These are phyloP conservation scores for Aspergillus chevalieri DNA, from an alignment of 2,329 filamentous ascomycete genomes.

Conservation along the genomic window DNA sequence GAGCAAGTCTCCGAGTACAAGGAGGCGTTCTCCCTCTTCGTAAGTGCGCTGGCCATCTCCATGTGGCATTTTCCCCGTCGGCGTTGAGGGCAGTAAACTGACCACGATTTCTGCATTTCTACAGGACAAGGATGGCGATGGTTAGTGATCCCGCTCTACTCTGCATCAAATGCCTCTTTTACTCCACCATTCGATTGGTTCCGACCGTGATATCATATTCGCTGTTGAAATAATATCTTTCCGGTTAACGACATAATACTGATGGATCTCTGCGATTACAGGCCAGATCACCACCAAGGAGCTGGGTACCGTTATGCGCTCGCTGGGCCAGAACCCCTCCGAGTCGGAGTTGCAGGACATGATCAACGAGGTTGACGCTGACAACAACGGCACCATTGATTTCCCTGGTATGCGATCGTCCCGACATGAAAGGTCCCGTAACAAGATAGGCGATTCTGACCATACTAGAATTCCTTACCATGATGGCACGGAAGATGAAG, in stretches of 20 bases:
- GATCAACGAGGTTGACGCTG: constrained; percentile 89
- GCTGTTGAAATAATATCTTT: not conserved
- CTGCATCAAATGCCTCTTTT: not conserved
- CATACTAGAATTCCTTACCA: constrained; percentile 71
- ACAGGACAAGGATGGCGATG: constrained; percentile 87
- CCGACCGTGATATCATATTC: not conserved
- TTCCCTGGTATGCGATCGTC: constrained; percentile 63
- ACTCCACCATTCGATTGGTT: constrained; percentile 1
- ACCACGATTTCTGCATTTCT: constrained; percentile 10
- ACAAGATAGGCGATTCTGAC: not conserved
- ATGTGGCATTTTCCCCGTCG: not conserved
- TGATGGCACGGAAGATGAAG: constrained; percentile 95
- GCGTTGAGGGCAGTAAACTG: not conserved
- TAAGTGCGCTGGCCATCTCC: constrained; percentile 55
- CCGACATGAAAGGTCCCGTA: not conserved
- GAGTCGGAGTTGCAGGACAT: constrained; percentile 88
- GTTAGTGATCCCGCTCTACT: constrained; percentile 49
- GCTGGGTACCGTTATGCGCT: constrained; percentile 84
- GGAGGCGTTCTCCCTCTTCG: constrained; percentile 99
- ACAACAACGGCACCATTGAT: constrained; percentile 89
- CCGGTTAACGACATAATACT: not conserved
- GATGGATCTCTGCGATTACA: constrained; percentile 30
- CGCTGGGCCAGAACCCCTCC: constrained; percentile 80
- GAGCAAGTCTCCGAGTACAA: constrained; percentile 99
- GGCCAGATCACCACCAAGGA: constrained; percentile 91